Percentiles rank a stretch among this genome's conserved stretches.
Evolutionary conservation across 345 rosid genomes (phyloP).

Genomic region (Physaria fendleri): DNA sequence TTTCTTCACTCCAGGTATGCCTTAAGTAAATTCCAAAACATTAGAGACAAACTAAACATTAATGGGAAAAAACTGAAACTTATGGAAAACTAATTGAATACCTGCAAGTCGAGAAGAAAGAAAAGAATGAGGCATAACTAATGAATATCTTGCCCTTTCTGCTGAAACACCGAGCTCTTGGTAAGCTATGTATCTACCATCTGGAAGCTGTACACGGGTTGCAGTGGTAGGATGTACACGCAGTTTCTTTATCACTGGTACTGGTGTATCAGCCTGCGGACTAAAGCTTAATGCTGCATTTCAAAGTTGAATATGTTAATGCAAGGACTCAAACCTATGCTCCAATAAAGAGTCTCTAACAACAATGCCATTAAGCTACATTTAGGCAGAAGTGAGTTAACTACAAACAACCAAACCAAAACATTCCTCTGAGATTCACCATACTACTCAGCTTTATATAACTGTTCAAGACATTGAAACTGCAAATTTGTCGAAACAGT

Average conservation of each 20-base stretch:
- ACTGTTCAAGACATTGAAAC: background rate
- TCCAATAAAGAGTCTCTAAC: background rate
- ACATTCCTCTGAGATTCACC: background rate
- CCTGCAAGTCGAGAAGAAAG: conserved; percentile 92
- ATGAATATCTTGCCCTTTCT: conserved; percentile 60
- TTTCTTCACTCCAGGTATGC: conserved; percentile 71
- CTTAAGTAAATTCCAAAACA: conserved; percentile 28
- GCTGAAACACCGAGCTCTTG: conserved; percentile 65
- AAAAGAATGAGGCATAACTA: conserved; percentile 66
- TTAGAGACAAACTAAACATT: background rate
- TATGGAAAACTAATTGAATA: conserved; percentile 7
- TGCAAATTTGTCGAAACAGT: background rate
- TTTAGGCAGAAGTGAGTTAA: background rate
- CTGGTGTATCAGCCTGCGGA: conserved; percentile 28
- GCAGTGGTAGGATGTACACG: conserved; percentile 64
- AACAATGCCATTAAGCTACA: background rate
- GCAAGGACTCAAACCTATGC: background rate
- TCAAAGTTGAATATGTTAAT: conserved; percentile 5
- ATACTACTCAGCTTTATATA: background rate
- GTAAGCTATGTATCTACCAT: conserved; percentile 84
- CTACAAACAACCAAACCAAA: background rate
- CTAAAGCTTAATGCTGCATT: conserved; percentile 60
- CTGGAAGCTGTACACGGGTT: conserved; percentile 60
- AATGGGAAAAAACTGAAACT: conserved; percentile 2
- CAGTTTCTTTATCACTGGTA: conserved; percentile 36